A percentile compares a stretch with the other conserved stretches of the same genome.
Conservation (phyloP, 176 grass and related monocot genomes). For the Ensete ventricosum region DNA sequence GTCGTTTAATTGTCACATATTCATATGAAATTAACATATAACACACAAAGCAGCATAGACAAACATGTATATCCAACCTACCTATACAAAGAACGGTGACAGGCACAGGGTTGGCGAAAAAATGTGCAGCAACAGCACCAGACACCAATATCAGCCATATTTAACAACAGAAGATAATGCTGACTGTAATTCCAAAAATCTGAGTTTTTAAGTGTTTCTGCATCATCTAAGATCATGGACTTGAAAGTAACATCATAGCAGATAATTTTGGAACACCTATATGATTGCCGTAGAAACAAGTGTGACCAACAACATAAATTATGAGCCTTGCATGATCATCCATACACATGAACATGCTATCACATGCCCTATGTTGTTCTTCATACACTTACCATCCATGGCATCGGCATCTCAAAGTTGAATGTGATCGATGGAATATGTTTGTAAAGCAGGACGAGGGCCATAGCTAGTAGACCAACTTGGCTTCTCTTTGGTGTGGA, state of each 20-base stretch:
- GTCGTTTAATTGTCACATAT: too few relatives aligned
- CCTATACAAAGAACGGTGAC: too few relatives aligned
- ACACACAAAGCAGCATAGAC: too few relatives aligned
- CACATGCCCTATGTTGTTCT: background rate
- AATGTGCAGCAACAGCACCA: too few relatives aligned
- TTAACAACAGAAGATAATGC: too few relatives aligned
- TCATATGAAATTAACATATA: too few relatives aligned
- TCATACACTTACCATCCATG: background rate
- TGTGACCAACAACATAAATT: background rate
- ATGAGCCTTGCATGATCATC: background rate
- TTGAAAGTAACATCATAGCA: too few relatives aligned
- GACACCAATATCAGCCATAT: too few relatives aligned
- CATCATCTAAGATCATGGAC: background rate
- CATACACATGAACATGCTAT: background rate
- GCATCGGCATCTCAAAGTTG: background rate
- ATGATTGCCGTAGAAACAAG: too few relatives aligned
- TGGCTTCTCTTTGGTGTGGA: background rate
- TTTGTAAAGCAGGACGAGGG: background rate
- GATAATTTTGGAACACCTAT: too few relatives aligned
- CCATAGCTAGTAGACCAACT: background rate
- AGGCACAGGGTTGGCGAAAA: too few relatives aligned
- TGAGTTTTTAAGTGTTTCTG: background rate
- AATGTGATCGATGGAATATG: background rate
- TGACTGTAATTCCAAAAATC: background rate
- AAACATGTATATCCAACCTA: too few relatives aligned